Evolutionary conservation across 148 eudicot species (phyloP).

Genomic region (Fagopyrum homotropicum): DNA sequence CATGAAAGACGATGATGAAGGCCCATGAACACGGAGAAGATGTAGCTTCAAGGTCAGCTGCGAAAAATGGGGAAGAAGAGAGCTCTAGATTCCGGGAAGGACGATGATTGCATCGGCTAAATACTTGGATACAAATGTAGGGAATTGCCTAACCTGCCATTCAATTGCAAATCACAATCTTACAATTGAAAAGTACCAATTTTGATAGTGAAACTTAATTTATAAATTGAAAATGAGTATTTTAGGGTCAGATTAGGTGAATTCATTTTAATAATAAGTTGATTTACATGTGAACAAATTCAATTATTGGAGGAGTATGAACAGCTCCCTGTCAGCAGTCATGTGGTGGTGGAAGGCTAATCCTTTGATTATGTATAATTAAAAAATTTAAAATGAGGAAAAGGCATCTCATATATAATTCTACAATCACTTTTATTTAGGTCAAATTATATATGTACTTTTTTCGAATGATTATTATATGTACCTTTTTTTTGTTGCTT

Average conservation of each 20-base stretch:
- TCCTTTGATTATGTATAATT: neutral
- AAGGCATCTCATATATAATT: conserved; percentile 1
- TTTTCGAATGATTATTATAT: neutral
- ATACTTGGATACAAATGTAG: neutral
- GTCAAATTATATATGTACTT: neutral
- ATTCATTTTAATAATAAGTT: neutral
- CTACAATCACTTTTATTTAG: neutral
- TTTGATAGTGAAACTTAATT: neutral
- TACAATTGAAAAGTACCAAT: neutral
- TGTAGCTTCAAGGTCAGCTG: neutral
- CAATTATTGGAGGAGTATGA: neutral
- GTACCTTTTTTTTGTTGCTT: neutral
- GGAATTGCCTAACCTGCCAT: conserved; percentile 2
- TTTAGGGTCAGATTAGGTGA: neutral
- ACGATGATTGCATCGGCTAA: conserved; percentile 2
- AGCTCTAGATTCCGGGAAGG: conserved; percentile 1
- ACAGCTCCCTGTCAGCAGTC: too few relatives aligned
- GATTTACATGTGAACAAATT: neutral
- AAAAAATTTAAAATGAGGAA: neutral
- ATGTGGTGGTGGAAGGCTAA: conserved; percentile 7
- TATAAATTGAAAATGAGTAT: neutral
- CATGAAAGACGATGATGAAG: conserved; percentile 27
- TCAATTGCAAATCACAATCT: neutral
- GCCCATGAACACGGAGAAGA: neutral
- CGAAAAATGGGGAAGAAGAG: conserved; percentile 5